Evolutionary conservation across 1,284 basidiomycete species (phyloP).

Genomic region (Schizopora paradoxa): DNA sequence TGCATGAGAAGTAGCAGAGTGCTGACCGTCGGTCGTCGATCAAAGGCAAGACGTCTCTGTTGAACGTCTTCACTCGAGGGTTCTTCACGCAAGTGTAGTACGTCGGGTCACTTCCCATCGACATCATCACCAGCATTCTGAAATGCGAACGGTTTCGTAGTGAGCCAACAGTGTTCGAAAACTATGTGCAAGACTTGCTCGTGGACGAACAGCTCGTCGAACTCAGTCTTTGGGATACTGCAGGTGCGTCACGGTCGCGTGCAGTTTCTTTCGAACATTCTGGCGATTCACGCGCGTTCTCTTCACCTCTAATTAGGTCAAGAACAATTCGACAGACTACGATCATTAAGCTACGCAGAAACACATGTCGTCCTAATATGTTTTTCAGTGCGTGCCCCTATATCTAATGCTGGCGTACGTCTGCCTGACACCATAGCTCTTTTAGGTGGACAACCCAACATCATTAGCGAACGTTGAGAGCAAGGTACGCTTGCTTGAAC

Average conservation of each 20-base stretch:
- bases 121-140: background rate
- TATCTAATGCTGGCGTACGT: constrained; percentile 5
- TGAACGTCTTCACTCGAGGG: constrained; percentile 81
- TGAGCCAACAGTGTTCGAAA: constrained; percentile 91
- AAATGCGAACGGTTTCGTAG: constrained; percentile 34
- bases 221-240: constrained; percentile 94
- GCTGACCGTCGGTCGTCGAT: constrained; percentile 19
- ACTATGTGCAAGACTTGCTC: constrained; percentile 82
- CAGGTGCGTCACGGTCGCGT: constrained; percentile 51
- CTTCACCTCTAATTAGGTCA: constrained; percentile 59
- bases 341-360: constrained; percentile 90
- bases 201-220: constrained; percentile 85
- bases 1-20: constrained; percentile 13
- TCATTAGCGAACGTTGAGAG: constrained; percentile 90
- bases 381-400: constrained; percentile 65
- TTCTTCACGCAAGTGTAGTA: constrained; percentile 88
- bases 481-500: constrained; percentile 54
- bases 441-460: constrained; percentile 82
- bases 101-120: too few relatives aligned
- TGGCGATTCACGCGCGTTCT: constrained; percentile 10
- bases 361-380: constrained; percentile 94
- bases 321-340: constrained; percentile 91
- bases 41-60: constrained; percentile 71
- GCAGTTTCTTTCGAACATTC: constrained; percentile 3
- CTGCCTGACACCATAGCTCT: background rate